Evolutionary conservation across 352 stramenopile genomes (phyloP).

Genomic region (Globisporangium radiosum): DNA sequence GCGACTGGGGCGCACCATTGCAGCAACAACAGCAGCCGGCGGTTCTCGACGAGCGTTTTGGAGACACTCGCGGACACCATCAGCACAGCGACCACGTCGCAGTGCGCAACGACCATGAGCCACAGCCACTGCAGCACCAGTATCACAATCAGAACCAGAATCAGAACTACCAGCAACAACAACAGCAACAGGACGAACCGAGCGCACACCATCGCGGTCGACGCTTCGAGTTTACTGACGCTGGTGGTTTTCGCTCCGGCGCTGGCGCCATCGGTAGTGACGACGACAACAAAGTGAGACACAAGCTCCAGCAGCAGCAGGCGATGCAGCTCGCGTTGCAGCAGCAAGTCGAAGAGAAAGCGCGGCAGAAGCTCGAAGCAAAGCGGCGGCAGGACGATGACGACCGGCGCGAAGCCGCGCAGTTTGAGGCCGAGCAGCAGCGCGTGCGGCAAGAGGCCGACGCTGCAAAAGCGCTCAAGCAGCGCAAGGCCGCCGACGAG

Average conservation of each 20-base stretch:
- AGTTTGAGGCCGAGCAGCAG: conserved; percentile 44
- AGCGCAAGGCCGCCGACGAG: conserved; percentile 40
- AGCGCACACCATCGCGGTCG: too few species aligned
- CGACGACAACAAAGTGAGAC: conserved; percentile 4
- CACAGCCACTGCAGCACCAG: conserved; percentile 15
- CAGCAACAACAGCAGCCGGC: not conserved
- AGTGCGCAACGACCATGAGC: conserved; percentile 4
- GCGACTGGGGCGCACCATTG: conserved; percentile 9
- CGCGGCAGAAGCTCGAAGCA: conserved; percentile 47
- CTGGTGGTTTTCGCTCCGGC: not conserved
- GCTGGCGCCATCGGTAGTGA: not conserved
- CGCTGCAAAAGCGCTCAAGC: conserved; percentile 36
- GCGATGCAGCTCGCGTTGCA: conserved; percentile 49
- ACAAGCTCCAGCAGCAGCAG: conserved; percentile 24
- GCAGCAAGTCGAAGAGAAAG: conserved; percentile 58
- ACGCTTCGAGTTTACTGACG: too few species aligned
- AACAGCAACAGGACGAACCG: conserved; percentile 17
- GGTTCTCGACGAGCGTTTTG: too few species aligned
- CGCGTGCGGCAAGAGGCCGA: conserved; percentile 36
- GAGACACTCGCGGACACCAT: too few species aligned
- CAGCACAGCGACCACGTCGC: not conserved
- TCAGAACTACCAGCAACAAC: conserved; percentile 2
- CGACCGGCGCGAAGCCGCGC: conserved; percentile 42
- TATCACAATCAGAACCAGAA: conserved; percentile 9
- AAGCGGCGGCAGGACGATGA: conserved; percentile 53